These are phyloP conservation scores for Chiua sp. DNA, from an alignment of 1,284 basidiomycete genomes.

Conservation along the genomic window DNA sequence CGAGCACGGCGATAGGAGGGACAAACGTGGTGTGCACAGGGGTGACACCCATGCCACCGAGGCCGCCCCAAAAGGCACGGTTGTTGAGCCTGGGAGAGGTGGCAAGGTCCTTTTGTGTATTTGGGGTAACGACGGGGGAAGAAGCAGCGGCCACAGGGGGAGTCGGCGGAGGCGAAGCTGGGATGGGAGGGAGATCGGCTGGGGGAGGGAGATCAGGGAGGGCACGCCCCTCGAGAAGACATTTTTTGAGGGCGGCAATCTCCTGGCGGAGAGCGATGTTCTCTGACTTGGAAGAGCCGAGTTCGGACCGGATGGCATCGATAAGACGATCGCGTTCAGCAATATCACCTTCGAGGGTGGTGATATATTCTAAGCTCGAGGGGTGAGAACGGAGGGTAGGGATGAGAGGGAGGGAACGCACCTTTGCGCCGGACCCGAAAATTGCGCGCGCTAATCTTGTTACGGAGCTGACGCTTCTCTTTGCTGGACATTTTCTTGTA, in stretches of 20 bases:
- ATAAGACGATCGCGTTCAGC: constrained; percentile 92
- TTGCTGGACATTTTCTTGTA: constrained; percentile 96
- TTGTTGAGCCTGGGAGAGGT: constrained; percentile 58
- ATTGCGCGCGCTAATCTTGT: constrained; percentile 96
- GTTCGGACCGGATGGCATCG: constrained; percentile 85
- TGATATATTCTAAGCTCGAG: constrained; percentile 80
- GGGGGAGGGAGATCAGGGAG: constrained; percentile 50
- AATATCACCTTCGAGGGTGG: constrained; percentile 92
- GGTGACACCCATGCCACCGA: constrained; percentile 70
- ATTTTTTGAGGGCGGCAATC: constrained; percentile 83
- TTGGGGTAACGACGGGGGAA: constrained; percentile 62
- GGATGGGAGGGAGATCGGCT: constrained; percentile 43
- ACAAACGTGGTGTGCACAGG: constrained; percentile 87
- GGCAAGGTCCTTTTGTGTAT: constrained; percentile 85
- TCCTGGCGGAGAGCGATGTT: constrained; percentile 87
- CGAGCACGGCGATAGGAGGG: constrained; percentile 54
- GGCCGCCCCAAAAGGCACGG: constrained; percentile 79
- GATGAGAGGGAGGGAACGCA: constrained; percentile 37
- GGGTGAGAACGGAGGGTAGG: constrained; percentile 6
- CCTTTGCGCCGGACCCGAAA: constrained; percentile 94
- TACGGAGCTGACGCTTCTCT: constrained; percentile 95
- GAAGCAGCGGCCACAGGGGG: constrained; percentile 1
- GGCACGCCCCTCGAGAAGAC: constrained; percentile 66
- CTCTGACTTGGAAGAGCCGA: constrained; percentile 80
- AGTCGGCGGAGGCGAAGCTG: constrained; percentile 43